Conservation (phyloP, 345 rosid species). For the Theobroma cacao region DNA sequence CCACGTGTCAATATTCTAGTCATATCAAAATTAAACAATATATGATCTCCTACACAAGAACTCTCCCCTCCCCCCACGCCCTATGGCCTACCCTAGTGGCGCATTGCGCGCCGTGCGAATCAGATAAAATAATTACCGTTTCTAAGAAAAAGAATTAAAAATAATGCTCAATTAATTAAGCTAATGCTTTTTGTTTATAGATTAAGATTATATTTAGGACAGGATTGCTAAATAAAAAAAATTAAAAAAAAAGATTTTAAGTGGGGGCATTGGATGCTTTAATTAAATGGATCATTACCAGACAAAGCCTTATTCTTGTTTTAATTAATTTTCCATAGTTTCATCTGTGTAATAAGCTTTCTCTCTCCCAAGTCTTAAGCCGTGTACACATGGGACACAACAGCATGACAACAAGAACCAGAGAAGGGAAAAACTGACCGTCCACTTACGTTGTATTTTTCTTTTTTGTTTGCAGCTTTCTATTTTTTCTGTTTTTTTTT, state of each 20-base stretch:
- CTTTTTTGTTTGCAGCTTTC: neutral
- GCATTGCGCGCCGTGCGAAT: neutral
- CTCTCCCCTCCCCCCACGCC: neutral
- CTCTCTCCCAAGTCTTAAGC: neutral
- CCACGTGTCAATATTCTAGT: neutral
- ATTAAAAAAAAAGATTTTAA: neutral
- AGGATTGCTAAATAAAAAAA: neutral
- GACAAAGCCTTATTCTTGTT: neutral
- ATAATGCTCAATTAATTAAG: neutral
- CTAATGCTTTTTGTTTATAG: neutral
- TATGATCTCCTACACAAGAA: neutral
- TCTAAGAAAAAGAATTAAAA: neutral
- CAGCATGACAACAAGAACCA: neutral
- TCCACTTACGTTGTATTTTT: neutral
- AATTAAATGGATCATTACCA: neutral
- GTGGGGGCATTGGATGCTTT: neutral
- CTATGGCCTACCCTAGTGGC: neutral
- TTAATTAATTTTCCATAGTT: neutral
- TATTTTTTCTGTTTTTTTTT: neutral
- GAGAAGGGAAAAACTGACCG: slow-evolving; percentile 17
- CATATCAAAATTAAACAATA: neutral
- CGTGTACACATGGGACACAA: neutral
- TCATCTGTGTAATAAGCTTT: neutral
- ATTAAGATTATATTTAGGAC: neutral
- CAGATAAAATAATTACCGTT: neutral